phyloP scores from a whole-genome alignment of 2,329 filamentous ascomycete species.

The Cryphonectria radicalis region DNA sequence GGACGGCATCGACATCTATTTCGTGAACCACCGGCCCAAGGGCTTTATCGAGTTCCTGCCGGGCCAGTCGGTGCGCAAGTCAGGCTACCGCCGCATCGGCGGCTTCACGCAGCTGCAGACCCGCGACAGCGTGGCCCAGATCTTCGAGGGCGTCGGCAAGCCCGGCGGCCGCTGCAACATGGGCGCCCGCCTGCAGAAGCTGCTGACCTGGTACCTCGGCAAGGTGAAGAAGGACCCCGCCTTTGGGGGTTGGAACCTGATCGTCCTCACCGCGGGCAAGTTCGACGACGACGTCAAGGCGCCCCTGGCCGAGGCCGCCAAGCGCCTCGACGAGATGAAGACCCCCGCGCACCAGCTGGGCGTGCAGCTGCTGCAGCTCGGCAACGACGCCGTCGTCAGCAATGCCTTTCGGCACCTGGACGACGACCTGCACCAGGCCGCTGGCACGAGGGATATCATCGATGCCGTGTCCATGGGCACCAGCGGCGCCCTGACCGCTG shows the following conservation, averaged over 20 bases:
- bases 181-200: conserved; percentile 33
- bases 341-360: conserved; percentile 31
- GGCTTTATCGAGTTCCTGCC: conserved; percentile 39
- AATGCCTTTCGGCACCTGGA: conserved; percentile 30
- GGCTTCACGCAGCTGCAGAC: conserved; percentile 34
- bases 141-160: conserved; percentile 33
- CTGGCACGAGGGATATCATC: conserved; percentile 28
- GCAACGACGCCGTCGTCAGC: conserved; percentile 23
- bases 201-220: conserved; percentile 36
- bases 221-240: conserved; percentile 34
- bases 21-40: conserved; percentile 71
- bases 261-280: conserved; percentile 35
- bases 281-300: conserved; percentile 30
- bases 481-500: conserved; percentile 21
- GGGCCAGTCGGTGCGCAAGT: conserved; percentile 45
- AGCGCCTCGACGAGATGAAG: conserved; percentile 28
- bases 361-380: conserved; percentile 32
- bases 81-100: conserved; percentile 68
- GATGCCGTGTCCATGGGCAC: conserved; percentile 23
- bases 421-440: conserved; percentile 31
- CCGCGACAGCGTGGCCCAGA: conserved; percentile 34
- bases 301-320: conserved; percentile 27
- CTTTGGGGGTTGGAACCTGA: conserved; percentile 35
- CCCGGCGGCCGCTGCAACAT: conserved; percentile 35
- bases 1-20: conserved; percentile 90